phyloP scores from a whole-genome alignment of 805 yeast species.

The Candida nitratophila region DNA sequence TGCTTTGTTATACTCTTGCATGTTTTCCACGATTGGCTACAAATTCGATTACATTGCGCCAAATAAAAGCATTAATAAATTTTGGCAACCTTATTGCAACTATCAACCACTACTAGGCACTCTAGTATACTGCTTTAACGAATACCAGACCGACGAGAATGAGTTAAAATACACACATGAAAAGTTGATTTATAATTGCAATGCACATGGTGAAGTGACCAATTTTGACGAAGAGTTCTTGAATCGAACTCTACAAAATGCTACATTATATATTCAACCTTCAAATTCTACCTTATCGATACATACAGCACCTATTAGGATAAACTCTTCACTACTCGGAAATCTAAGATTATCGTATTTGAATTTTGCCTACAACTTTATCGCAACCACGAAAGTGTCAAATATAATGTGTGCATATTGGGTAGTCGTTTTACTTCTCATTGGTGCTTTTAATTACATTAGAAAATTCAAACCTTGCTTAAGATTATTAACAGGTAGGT shows the following conservation, averaged over 20 bases:
- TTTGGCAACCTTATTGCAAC: conserved; percentile 18
- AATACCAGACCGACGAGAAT: conserved; percentile 1
- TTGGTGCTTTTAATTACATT: conserved; percentile 12
- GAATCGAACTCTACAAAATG: background rate
- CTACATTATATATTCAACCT: background rate
- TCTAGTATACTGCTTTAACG: conserved; percentile 16
- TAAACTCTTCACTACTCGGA: conserved; percentile 3
- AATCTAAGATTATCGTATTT: conserved; percentile 10
- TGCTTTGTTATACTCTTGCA: conserved; percentile 16
- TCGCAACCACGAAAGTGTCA: conserved; percentile 8
- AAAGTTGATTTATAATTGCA: conserved; percentile 12
- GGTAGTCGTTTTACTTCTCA: conserved; percentile 8
- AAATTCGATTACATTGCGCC: conserved; percentile 11
- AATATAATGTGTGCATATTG: conserved; percentile 16
- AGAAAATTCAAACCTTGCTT: conserved; percentile 6
- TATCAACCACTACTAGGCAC: conserved; percentile 21
- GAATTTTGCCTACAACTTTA: conserved; percentile 15
- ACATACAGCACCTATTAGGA: conserved; percentile 8
- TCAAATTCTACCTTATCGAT: background rate
- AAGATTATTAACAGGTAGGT: conserved; percentile 3
- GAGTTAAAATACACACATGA: background rate
- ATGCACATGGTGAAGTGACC: conserved; percentile 2
- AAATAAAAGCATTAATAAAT: conserved; percentile 4
- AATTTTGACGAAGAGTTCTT: background rate
- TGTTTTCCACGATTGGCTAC: conserved; percentile 7